These are phyloP conservation scores for Besnoitia besnoiti DNA, from an alignment of 169 alveolate genomes.

Conservation along the genomic window DNA sequence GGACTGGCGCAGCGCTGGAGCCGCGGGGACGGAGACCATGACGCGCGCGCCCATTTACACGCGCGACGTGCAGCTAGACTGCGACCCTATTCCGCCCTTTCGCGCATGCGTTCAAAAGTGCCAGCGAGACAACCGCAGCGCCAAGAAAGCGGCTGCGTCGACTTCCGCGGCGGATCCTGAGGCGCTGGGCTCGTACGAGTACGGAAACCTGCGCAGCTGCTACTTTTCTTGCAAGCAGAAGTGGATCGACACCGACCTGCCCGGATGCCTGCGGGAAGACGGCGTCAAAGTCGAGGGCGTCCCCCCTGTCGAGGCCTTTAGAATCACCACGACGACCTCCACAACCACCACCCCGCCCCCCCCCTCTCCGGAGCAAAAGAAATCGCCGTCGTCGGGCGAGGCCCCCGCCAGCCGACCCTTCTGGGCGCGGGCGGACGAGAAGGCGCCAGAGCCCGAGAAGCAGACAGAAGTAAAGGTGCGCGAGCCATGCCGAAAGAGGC, in stretches of 20 bases:
- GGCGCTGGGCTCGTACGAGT: constrained; percentile 43
- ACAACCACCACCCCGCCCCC: constrained; percentile 2
- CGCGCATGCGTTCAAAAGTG: constrained; percentile 20
- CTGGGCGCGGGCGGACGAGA: neutral
- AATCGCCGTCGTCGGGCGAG: too few relatives aligned
- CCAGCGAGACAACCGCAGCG: constrained; percentile 1
- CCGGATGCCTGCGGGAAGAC: constrained; percentile 38
- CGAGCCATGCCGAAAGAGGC: too few relatives aligned
- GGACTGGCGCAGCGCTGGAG: neutral
- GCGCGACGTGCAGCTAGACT: constrained; percentile 15
- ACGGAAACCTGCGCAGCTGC: constrained; percentile 44
- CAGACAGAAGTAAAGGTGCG: neutral
- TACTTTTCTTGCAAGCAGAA: constrained; percentile 18
- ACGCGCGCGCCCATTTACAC: constrained; percentile 19
- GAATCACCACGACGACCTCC: constrained; percentile 10
- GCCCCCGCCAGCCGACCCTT: too few relatives aligned
- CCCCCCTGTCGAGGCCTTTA: constrained; percentile 28
- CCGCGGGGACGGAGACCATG: neutral
- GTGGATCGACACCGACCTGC: constrained; percentile 48
- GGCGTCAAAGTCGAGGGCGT: constrained; percentile 41
- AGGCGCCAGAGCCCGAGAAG: neutral
- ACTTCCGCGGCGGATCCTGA: neutral
- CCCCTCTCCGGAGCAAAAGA: too few relatives aligned
- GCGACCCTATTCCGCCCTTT: constrained; percentile 46
- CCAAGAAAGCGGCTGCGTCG: neutral